Base-by-base conservation (phyloP, 2,329 filamentous ascomycete species). In the Sclerotinia glacialis region DNA sequence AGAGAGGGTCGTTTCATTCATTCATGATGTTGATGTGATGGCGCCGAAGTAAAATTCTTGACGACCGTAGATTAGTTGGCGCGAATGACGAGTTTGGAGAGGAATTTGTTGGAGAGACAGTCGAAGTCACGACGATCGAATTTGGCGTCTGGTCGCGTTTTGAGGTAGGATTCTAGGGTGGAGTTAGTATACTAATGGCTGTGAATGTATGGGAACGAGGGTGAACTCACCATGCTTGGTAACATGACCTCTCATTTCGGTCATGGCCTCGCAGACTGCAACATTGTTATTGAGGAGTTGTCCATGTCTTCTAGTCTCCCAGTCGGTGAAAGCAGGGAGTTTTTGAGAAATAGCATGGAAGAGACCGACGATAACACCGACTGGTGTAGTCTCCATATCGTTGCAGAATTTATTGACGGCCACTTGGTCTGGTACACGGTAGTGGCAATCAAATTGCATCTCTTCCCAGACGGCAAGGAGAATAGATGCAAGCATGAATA, bases 301-400 rank as follows among this genome's bases (percentile, higher is more conserved):
- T 72, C 95, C 92, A 77, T 98, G 94, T 79, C 95, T 92, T 76
- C 86, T 83, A 16, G 92, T 95, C 76, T 97, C 93, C 94, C 94
- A 98, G 77, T 98, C 94, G 71, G 89, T 89, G 77, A 98, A 93
- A 26, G 92, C 85, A 5, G 94, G 94, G 53, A 97, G 85, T 81
- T 98, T 97, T 80, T 97, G 94, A 1, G 93, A 97, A 77, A 98
- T 98, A 79, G 94, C 94, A 74, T 96, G 93, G 87, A 98, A 98
- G 40, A 98, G 86, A 55, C 94, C 94, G 71, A 97, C 93, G 75
- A 98, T 96, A 74, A 98, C 94, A 74, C 94, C 94, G 52, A 98
- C 93, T 0, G 94, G 94, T 9, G 91, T 96, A 12, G 90, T 91
- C 82, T 98, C 94, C 94, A 98, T 98, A 76, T 98, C 94, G 67